A percentile compares a stretch with the other conserved stretches of the same genome.
phyloP scores from a whole-genome alignment of 176 grass and related monocot genomes.

The Metroxylon sagu region DNA sequence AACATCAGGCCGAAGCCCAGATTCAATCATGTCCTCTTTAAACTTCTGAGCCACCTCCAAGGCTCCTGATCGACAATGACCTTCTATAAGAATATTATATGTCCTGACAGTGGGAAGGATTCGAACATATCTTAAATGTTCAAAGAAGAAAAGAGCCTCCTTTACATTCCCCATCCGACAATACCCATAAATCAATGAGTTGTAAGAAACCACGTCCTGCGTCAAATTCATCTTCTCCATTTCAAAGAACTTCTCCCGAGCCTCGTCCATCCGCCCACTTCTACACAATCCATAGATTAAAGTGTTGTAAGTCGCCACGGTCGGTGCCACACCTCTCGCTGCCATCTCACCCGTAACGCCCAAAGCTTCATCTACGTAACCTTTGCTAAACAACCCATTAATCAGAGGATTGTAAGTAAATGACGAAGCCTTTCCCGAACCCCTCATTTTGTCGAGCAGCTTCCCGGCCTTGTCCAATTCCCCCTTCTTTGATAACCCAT shows the following conservation, averaged over 20 bases:
- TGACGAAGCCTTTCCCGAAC: slow-evolving; percentile 27
- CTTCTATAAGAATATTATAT: slow-evolving; percentile 67
- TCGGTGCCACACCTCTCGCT: slow-evolving; percentile 24
- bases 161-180: slow-evolving; percentile 42
- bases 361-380: slow-evolving; percentile 28
- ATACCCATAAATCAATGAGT: slow-evolving; percentile 45
- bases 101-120: slow-evolving; percentile 38
- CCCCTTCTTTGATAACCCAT: slow-evolving; percentile 34
- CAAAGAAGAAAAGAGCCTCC: slow-evolving; percentile 39
- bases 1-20: slow-evolving; percentile 34
- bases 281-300: slow-evolving; percentile 50
- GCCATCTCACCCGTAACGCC: slow-evolving; percentile 39
- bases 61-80: slow-evolving; percentile 41
- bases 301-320: slow-evolving; percentile 36
- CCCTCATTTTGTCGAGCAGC: slow-evolving; percentile 38
- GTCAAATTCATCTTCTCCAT: slow-evolving; percentile 41
- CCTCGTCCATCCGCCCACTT: slow-evolving; percentile 25
- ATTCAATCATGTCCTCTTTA: slow-evolving; percentile 45
- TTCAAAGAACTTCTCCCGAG: slow-evolving; percentile 41
- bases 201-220: slow-evolving; percentile 47
- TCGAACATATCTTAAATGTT: slow-evolving; percentile 29
- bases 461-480: slow-evolving; percentile 33
- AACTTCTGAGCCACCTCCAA: slow-evolving; percentile 39
- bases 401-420: slow-evolving; percentile 60
- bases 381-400: slow-evolving; percentile 30